phyloP scores from a whole-genome alignment of 805 yeast genomes.

The Yarrowia yakushimensis region DNA sequence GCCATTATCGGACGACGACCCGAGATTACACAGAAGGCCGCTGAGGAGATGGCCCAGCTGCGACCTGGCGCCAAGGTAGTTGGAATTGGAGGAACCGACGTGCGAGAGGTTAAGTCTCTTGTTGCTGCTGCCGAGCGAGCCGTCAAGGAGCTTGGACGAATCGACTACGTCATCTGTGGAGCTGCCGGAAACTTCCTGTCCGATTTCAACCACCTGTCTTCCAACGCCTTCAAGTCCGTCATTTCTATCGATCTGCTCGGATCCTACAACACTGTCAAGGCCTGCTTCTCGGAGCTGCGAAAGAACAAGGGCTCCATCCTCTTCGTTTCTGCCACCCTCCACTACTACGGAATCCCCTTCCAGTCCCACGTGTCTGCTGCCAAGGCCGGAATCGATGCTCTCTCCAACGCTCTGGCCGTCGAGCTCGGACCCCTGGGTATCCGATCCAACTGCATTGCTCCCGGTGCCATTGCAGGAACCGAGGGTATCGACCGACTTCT shows the following conservation, averaged over 20 bases:
- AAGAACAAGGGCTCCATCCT: constrained; percentile 66
- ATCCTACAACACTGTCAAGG: constrained; percentile 85
- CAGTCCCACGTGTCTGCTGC: constrained; percentile 93
- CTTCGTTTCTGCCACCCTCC: constrained; percentile 86
- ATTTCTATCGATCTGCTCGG: constrained; percentile 85
- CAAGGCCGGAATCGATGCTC: constrained; percentile 91
- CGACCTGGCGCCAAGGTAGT: constrained; percentile 63
- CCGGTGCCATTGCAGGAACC: constrained; percentile 84
- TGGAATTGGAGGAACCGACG: constrained; percentile 73
- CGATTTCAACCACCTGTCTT: constrained; percentile 70
- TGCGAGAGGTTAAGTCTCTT: constrained; percentile 62
- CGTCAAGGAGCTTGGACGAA: constrained; percentile 64
- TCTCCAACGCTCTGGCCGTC: constrained; percentile 78
- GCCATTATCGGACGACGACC: constrained; percentile 77
- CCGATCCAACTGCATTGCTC: constrained; percentile 80
- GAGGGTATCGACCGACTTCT: constrained; percentile 75
- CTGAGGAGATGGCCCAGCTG: constrained; percentile 57
- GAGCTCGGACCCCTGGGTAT: constrained; percentile 90
- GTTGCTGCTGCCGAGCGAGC: constrained; percentile 61
- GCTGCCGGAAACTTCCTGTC: constrained; percentile 93
- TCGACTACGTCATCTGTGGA: constrained; percentile 88
- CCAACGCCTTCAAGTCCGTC: constrained; percentile 87
- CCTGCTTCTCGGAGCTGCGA: constrained; percentile 61
- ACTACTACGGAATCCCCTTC: constrained; percentile 82
- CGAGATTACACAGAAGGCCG: constrained; percentile 63